Conservation (phyloP, 768 basidiomycete genomes). For the Cystoderma amianthinum region DNA sequence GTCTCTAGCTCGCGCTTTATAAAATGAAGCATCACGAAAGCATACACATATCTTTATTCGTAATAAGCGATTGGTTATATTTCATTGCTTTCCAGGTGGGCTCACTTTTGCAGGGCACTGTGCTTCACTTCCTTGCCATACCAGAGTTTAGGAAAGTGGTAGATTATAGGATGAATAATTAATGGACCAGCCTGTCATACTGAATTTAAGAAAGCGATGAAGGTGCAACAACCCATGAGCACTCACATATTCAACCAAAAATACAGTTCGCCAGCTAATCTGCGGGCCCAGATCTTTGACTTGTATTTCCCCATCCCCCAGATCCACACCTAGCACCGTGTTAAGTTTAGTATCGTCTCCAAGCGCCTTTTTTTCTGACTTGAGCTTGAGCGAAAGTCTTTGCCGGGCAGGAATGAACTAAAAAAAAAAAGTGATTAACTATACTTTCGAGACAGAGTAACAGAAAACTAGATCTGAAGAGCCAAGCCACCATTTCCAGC, state of each 20-base stretch:
- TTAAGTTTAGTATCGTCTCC: constrained; percentile 56
- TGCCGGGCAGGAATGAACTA: constrained; percentile 74
- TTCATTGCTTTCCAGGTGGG: background rate
- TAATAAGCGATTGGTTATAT: constrained; percentile 1
- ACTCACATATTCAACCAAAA: constrained; percentile 91
- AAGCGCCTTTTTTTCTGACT: constrained; percentile 54
- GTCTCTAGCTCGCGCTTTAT: constrained; percentile 91
- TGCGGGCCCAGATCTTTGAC: constrained; percentile 93
- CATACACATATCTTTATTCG: constrained; percentile 49
- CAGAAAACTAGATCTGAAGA: background rate
- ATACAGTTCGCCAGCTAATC: constrained; percentile 83
- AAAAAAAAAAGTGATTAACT: constrained; percentile 2
- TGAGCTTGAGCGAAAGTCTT: constrained; percentile 57
- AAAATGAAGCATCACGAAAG: constrained; percentile 81
- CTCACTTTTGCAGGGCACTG: constrained; percentile 71
- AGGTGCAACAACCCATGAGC: background rate
- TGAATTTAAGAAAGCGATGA: constrained; percentile 3
- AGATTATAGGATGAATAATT: constrained; percentile 82
- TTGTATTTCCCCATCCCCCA: constrained; percentile 55
- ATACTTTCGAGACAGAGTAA: constrained; percentile 1
- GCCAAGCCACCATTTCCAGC: background rate
- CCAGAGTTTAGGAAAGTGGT: constrained; percentile 60
- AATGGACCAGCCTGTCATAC: constrained; percentile 70
- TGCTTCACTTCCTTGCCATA: constrained; percentile 69
- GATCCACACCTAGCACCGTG: constrained; percentile 41